A percentile compares a stretch with the other conserved stretches of the same genome.
phyloP scores from a whole-genome alignment of 2,329 filamentous ascomycete genomes.

The Cladosporium halotolerans region DNA sequence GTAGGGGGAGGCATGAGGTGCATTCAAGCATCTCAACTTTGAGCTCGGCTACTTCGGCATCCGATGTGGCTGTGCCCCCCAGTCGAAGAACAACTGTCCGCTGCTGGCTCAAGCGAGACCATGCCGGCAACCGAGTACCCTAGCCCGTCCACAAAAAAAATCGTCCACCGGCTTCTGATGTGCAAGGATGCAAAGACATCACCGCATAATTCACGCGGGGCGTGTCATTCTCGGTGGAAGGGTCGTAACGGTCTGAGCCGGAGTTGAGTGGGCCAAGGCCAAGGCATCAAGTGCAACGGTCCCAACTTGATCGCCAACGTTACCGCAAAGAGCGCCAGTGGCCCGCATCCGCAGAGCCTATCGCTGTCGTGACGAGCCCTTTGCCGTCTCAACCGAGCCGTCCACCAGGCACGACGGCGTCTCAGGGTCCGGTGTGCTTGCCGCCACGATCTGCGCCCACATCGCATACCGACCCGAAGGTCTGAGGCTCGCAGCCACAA shows the following conservation, averaged over 20 bases:
- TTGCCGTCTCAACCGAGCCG: not conserved
- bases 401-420: slow-evolving; percentile 1
- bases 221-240: too few relatives aligned
- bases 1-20: too few relatives aligned
- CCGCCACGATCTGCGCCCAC: slow-evolving; percentile 9
- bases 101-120: too few relatives aligned
- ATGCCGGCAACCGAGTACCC: too few relatives aligned
- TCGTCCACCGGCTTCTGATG: too few relatives aligned
- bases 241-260: not conserved
- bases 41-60: too few relatives aligned
- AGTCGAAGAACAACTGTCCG: too few relatives aligned
- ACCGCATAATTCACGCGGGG: too few relatives aligned
- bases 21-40: too few relatives aligned
- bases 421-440: not conserved
- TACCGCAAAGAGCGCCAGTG: not conserved
- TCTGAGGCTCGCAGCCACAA: not conserved
- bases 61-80: too few relatives aligned
- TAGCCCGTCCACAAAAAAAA: too few relatives aligned
- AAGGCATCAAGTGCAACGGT: slow-evolving; percentile 6
- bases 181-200: too few relatives aligned
- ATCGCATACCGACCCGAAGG: not conserved
- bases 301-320: not conserved
- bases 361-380: not conserved
- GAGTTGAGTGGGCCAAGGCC: not conserved
- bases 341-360: slow-evolving; percentile 1